Evolutionary conservation across 2,329 filamentous ascomycete genomes (phyloP).

Genomic region (Aspergillus pseudoterreus): DNA sequence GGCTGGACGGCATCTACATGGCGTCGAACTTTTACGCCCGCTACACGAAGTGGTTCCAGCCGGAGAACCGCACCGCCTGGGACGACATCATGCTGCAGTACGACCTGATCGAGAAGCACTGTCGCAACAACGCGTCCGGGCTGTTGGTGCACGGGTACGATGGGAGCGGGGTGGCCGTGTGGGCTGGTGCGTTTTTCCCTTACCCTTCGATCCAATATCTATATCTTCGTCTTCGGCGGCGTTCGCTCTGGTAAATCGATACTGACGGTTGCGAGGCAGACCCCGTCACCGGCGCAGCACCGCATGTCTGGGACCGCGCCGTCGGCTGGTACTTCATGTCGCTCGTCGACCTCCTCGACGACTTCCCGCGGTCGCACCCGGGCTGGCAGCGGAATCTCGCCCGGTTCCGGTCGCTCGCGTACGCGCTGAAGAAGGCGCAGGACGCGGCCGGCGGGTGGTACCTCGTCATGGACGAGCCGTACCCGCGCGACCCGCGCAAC

Average conservation of each 20-base stretch:
- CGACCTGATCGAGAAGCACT: conserved; percentile 13
- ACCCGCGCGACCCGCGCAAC: conserved; percentile 10
- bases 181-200: conserved; percentile 10
- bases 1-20: conserved; percentile 18
- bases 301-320: conserved; percentile 14
- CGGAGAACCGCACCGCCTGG: conserved; percentile 11
- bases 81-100: conserved; percentile 14
- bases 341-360: conserved; percentile 11
- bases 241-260: too few relatives aligned
- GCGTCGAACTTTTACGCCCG: conserved; percentile 12
- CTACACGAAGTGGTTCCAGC: conserved; percentile 13
- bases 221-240: too few relatives aligned
- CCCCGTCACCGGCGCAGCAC: conserved; percentile 9
- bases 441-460: conserved; percentile 14
- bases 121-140: conserved; percentile 1
- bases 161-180: conserved; percentile 10
- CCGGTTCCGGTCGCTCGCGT: conserved; percentile 12
- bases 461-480: conserved; percentile 12
- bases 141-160: conserved; percentile 13
- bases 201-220: neutral
- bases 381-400: conserved; percentile 8
- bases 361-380: conserved; percentile 9
- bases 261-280: neutral
- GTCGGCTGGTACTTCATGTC: conserved; percentile 17
- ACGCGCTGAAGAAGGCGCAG: conserved; percentile 8